phyloP scores from a whole-genome alignment of 805 yeast species.

The Aciculoconidium aculeatum region DNA sequence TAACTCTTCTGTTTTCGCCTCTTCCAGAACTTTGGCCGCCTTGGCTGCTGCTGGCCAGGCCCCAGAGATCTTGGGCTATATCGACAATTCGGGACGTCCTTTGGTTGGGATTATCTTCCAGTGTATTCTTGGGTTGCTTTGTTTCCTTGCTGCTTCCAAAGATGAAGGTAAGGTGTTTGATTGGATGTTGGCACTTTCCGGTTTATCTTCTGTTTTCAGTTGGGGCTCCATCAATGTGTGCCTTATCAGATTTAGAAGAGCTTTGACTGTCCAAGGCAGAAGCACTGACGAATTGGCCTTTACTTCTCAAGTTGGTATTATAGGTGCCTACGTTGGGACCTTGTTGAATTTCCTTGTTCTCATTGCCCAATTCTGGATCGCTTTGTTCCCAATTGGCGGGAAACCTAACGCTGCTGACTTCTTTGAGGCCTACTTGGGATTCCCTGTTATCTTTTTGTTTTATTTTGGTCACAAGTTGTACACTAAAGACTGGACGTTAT shows the following conservation, averaged over 20 bases:
- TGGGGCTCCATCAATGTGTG: conserved; percentile 71
- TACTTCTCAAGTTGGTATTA: conserved; percentile 30
- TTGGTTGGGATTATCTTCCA: conserved; percentile 54
- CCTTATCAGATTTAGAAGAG: conserved; percentile 59
- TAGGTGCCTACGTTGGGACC: conserved; percentile 30
- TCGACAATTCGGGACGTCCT: conserved; percentile 80
- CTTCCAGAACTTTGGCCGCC: conserved; percentile 62
- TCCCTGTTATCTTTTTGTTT: conserved; percentile 36
- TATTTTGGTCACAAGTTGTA: conserved; percentile 44
- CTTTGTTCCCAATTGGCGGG: conserved; percentile 33
- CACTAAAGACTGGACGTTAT: conserved; percentile 40
- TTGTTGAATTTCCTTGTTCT: conserved; percentile 26
- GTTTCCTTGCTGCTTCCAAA: conserved; percentile 57
- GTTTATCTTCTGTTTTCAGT: conserved; percentile 65
- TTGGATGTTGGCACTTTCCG: conserved; percentile 72
- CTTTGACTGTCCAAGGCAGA: conserved; percentile 46
- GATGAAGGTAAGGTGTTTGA: conserved; percentile 53
- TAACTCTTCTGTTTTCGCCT: conserved; percentile 63
- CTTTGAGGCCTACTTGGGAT: conserved; percentile 42
- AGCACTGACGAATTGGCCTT: conserved; percentile 28
- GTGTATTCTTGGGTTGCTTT: conserved; percentile 47
- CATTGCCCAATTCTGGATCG: conserved; percentile 37
- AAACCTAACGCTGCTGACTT: conserved; percentile 29
- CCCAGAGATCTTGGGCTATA: conserved; percentile 55
- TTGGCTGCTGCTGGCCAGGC: conserved; percentile 62